phyloP scores from a whole-genome alignment of 169 alveolate genomes.

The Plasmodium gallinaceum region DNA sequence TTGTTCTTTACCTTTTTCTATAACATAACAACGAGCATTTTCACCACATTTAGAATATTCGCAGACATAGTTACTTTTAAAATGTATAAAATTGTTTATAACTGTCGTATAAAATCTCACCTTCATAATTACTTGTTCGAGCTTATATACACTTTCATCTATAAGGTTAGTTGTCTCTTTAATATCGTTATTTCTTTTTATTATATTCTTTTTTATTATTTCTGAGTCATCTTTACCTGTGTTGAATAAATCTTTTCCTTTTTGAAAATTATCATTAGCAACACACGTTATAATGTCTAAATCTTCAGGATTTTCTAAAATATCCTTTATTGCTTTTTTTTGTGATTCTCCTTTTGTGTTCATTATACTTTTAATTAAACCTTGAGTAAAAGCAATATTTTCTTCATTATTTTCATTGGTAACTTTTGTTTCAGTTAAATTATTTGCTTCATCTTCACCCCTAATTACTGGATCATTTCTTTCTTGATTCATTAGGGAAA shows the following conservation, averaged over 20 bases:
- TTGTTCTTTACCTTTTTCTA: slow-evolving; percentile 58
- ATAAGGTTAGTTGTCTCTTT: slow-evolving; percentile 31
- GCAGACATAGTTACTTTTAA: slow-evolving; percentile 47
- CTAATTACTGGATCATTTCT: neutral
- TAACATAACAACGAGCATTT: slow-evolving; percentile 68
- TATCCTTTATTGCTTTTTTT: too few relatives aligned
- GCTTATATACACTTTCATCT: slow-evolving; percentile 30
- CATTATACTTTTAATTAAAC: too few relatives aligned
- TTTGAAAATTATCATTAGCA: neutral
- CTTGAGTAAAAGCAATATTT: too few relatives aligned
- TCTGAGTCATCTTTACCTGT: neutral
- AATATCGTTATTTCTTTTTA: slow-evolving; percentile 22
- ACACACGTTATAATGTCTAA: too few relatives aligned
- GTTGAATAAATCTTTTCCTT: neutral
- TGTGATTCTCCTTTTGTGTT: too few relatives aligned
- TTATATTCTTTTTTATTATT: slow-evolving; percentile 12
- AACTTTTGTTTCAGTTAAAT: neutral
- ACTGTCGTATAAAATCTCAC: slow-evolving; percentile 31
- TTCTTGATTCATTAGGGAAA: neutral
- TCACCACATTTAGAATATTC: slow-evolving; percentile 73
- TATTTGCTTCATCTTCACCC: neutral
- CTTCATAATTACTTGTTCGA: slow-evolving; percentile 38
- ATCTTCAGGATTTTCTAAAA: too few relatives aligned
- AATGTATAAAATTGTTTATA: slow-evolving; percentile 21
- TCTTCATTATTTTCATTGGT: neutral